A percentile compares a stretch with the other conserved stretches of the same genome.
Conservation (phyloP, 2,329 filamentous ascomycete genomes). For the Scedosporium dehoogii region DNA sequence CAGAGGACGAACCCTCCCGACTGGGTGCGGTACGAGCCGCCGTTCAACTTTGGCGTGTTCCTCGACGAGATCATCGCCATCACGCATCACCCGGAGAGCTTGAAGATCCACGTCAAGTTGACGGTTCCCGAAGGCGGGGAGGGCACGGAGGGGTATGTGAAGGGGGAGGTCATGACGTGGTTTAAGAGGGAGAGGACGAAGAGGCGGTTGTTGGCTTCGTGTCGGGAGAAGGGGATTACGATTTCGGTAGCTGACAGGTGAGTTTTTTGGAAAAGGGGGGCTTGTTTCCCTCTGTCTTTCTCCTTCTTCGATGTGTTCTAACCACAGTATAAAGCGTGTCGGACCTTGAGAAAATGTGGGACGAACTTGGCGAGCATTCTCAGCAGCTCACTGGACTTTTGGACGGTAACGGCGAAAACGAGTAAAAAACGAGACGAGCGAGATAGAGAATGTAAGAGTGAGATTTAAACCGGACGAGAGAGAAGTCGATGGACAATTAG, state of each 20-base stretch:
- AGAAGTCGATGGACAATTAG: background rate
- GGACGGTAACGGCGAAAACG: background rate
- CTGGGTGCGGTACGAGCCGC: conserved; percentile 41
- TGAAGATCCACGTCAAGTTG: conserved; percentile 28
- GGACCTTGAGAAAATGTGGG: background rate
- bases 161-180: conserved; percentile 37
- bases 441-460: background rate
- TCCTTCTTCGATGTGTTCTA: too few relatives aligned
- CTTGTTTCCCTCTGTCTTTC: too few relatives aligned
- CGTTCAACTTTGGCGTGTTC: conserved; percentile 39
- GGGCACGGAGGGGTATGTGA: conserved; percentile 20
- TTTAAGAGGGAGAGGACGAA: conserved; percentile 45
- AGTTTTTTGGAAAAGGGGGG: conserved; percentile 18
- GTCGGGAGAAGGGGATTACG: conserved; percentile 30
- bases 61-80: conserved; percentile 36
- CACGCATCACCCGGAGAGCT: conserved; percentile 29
- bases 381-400: background rate
- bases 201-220: conserved; percentile 39
- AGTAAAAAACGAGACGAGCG: background rate
- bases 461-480: background rate
- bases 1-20: conserved; percentile 29
- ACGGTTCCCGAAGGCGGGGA: conserved; percentile 19
- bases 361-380: background rate
- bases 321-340: too few relatives aligned
- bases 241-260: conserved; percentile 30